Evolutionary conservation across 768 basidiomycete genomes (phyloP).

Genomic region (Pisolithus albus): DNA sequence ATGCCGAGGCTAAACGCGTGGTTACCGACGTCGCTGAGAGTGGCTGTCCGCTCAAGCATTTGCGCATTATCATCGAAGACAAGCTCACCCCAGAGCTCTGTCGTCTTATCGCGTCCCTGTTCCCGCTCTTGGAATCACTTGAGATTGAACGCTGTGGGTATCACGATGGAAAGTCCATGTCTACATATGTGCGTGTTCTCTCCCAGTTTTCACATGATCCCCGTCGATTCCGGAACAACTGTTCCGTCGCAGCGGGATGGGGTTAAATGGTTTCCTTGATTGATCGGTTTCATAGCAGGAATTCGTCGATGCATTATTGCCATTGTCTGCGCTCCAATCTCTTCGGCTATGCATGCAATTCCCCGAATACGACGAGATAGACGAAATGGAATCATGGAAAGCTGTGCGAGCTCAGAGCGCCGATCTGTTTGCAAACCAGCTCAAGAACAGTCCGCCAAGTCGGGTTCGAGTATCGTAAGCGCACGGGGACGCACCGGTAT

Average conservation of each 20-base stretch:
- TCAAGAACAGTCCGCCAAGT: constrained; percentile 28
- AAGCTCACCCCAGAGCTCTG: constrained; percentile 29
- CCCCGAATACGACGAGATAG: constrained; percentile 28
- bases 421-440: constrained; percentile 20
- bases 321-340: constrained; percentile 22
- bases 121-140: constrained; percentile 27
- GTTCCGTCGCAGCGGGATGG: constrained; percentile 21
- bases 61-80: constrained; percentile 32
- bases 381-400: constrained; percentile 28
- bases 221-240: constrained; percentile 7
- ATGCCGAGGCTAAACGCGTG: constrained; percentile 26
- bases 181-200: constrained; percentile 27
- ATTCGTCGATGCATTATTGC: constrained; percentile 26
- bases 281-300: constrained; percentile 25
- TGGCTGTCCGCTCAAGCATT: constrained; percentile 26
- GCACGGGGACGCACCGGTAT: constrained; percentile 30
- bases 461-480: constrained; percentile 32
- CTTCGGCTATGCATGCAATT: constrained; percentile 32
- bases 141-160: constrained; percentile 32
- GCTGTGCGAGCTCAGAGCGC: constrained; percentile 23
- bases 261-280: constrained; percentile 25
- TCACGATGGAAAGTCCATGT: constrained; percentile 32
- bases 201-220: constrained; percentile 4
- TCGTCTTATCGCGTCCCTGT: constrained; percentile 20
- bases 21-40: constrained; percentile 25